Percentiles rank a stretch among this genome's conserved stretches.
Evolutionary conservation across 805 yeast species (phyloP).

Genomic region (Kregervanrija delftensis): DNA sequence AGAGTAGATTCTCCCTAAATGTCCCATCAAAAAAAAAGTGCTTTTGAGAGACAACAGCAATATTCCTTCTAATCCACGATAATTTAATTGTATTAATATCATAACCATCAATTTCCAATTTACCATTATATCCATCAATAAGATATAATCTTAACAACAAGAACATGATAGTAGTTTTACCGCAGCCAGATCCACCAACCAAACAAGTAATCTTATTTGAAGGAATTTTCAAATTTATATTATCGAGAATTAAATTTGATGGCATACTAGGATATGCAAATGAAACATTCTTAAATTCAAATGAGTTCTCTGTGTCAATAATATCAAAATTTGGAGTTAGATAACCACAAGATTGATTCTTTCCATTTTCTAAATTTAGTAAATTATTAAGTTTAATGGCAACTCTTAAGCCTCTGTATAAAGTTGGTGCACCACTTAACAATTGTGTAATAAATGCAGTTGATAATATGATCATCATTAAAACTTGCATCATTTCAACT

Average conservation of each 20-base stretch:
- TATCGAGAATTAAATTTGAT: constrained; percentile 28
- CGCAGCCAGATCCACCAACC: constrained; percentile 85
- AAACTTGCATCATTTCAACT: constrained; percentile 57
- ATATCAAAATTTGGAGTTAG: constrained; percentile 19
- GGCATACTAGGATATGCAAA: constrained; percentile 41
- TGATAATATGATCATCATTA: constrained; percentile 69
- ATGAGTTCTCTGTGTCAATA: constrained; percentile 11
- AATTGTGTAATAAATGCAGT: constrained; percentile 55
- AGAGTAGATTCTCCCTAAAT: constrained; percentile 60
- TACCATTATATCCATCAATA: constrained; percentile 23
- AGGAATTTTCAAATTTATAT: constrained; percentile 36
- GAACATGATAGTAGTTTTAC: constrained; percentile 73
- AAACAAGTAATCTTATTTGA: constrained; percentile 54
- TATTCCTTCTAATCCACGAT: constrained; percentile 40
- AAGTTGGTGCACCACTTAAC: constrained; percentile 65
- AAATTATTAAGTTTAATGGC: constrained; percentile 46
- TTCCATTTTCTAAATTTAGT: constrained; percentile 27
- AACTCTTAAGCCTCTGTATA: constrained; percentile 73
- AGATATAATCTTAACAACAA: constrained; percentile 49
- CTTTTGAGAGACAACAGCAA: constrained; percentile 72
- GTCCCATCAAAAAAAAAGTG: constrained; percentile 70
- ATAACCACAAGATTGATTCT: constrained; percentile 32
- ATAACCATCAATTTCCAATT: constrained; percentile 36
- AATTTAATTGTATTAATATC: constrained; percentile 43
- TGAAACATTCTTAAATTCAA: constrained; percentile 37